phyloP scores from a whole-genome alignment of 805 yeast genomes.

The Nakazawaea wyomingensis region DNA sequence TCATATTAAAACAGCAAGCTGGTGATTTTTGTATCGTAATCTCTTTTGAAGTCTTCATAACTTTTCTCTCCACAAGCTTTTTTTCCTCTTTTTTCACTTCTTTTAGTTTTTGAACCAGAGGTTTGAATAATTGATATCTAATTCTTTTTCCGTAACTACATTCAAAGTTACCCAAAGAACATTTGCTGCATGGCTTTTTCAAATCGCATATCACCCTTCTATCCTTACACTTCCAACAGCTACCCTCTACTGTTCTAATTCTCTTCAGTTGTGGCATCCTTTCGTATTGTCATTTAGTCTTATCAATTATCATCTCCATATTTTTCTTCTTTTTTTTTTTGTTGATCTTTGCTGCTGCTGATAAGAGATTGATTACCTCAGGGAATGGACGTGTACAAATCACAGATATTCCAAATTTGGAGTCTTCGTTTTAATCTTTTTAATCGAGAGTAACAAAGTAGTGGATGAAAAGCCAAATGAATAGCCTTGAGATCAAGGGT shows the following conservation, averaged over 20 bases:
- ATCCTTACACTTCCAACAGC: slow-evolving; percentile 43
- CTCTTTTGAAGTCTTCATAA: background rate
- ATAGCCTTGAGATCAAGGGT: no score
- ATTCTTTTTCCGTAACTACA: slow-evolving; percentile 36
- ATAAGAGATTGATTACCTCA: no score
- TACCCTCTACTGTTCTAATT: slow-evolving; percentile 22
- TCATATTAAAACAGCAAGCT: slow-evolving; percentile 1
- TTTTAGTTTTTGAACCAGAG: background rate
- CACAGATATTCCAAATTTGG: no score
- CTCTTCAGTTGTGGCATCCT: slow-evolving; percentile 15
- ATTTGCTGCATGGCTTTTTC: slow-evolving; percentile 37
- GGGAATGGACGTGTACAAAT: no score
- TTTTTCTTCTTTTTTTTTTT: no score
- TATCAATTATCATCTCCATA: no score
- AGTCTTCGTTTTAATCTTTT: no score
- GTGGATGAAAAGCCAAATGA: no score
- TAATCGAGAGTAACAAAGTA: no score
- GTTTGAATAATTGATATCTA: slow-evolving; percentile 4
- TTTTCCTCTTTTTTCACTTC: background rate
- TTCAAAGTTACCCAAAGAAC: slow-evolving; percentile 29
- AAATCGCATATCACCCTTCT: slow-evolving; percentile 45
- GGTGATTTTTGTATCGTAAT: background rate
- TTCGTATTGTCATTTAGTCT: no score
- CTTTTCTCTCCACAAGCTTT: background rate
- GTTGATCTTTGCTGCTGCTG: background rate